phyloP scores from a whole-genome alignment of 148 eudicot genomes.

The Rhododendron simsii region DNA sequence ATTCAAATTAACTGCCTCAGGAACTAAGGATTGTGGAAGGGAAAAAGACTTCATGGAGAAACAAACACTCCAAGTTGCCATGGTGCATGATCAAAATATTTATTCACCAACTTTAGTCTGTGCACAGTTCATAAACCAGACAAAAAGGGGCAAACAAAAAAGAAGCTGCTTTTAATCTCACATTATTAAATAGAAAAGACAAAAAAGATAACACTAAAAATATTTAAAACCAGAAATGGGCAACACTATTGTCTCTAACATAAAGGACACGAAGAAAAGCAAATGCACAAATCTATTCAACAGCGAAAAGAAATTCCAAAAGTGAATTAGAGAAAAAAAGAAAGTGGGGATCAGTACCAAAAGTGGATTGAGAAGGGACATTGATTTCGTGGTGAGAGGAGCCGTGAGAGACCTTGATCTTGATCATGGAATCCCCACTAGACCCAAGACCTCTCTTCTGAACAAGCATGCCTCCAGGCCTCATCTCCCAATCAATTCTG shows the following conservation, averaged over 20 bases:
- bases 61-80: background rate
- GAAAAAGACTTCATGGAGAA: background rate
- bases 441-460: conserved; percentile 39
- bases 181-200: background rate
- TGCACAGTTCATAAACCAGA: background rate
- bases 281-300: background rate
- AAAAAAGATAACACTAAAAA: background rate
- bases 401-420: conserved; percentile 34
- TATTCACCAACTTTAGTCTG: background rate
- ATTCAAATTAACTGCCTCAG: background rate
- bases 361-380: conserved; percentile 23
- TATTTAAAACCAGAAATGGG: background rate
- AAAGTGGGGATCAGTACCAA: conserved; percentile 12
- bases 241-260: background rate
- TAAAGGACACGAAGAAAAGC: background rate
- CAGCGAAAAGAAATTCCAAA: background rate
- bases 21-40: background rate
- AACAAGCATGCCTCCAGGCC: conserved; percentile 51
- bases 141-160: background rate
- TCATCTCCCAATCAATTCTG: conserved; percentile 36
- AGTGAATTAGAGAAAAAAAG: background rate
- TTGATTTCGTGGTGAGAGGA: conserved; percentile 19
- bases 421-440: conserved; percentile 18
- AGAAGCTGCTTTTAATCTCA: background rate
- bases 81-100: background rate